Conservation (phyloP, 306 rosid species). For the Nissolia schottii region DNA sequence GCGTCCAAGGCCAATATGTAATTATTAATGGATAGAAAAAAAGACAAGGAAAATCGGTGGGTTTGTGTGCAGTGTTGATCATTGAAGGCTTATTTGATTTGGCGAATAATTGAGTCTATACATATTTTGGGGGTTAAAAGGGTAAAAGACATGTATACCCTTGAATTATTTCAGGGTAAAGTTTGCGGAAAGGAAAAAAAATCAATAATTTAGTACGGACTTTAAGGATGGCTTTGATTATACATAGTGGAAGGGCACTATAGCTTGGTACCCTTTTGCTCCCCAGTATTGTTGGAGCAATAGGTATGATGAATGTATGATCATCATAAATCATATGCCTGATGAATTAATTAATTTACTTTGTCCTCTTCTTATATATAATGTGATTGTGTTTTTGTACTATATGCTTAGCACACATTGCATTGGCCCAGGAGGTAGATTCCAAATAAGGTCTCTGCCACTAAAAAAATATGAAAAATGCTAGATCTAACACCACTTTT, state of each 20-base stretch:
- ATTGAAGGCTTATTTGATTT: neutral
- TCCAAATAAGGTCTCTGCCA: neutral
- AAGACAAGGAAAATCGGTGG: neutral
- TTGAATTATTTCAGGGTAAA: neutral
- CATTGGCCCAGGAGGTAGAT: slow-evolving; percentile 18
- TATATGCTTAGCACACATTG: neutral
- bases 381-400: neutral
- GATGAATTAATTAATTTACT: neutral
- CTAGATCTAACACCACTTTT: no score
- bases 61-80: neutral
- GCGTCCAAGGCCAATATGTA: neutral
- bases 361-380: neutral
- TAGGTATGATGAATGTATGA: neutral
- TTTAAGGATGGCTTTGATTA: neutral
- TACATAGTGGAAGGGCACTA: neutral
- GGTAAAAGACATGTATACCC: neutral
- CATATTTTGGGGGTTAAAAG: neutral
- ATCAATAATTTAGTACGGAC: neutral
- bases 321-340: no score
- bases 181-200: neutral
- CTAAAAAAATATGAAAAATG: no score
- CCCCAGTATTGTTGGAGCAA: slow-evolving; percentile 1
- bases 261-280: neutral
- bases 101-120: neutral
- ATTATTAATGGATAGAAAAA: neutral